Conservation (phyloP, 1,284 basidiomycete species). For the Austropuccinia psidii region DNA sequence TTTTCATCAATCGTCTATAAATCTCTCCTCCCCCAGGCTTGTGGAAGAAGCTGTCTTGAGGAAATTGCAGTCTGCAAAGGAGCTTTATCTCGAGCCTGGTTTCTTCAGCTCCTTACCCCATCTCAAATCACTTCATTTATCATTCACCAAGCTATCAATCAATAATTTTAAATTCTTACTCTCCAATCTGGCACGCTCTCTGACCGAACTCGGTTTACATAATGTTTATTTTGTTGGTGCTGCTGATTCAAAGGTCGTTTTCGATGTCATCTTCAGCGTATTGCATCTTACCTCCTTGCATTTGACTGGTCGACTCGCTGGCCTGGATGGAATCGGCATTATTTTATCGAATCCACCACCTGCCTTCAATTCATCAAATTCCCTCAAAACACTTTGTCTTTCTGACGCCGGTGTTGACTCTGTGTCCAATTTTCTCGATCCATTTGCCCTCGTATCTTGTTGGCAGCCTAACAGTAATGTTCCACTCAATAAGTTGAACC, state of each 20-base stretch:
- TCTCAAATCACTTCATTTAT: not conserved
- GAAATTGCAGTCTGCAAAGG: not conserved
- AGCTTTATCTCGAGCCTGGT: slow-evolving; percentile 7
- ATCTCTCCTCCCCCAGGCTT: not conserved
- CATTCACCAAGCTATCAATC: not conserved
- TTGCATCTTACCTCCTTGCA: not conserved
- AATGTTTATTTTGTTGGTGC: not conserved
- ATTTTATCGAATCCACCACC: not conserved
- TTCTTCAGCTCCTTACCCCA: not conserved
- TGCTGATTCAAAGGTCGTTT: not conserved
- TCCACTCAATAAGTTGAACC: too few relatives aligned
- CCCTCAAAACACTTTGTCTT: not conserved
- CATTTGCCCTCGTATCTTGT: not conserved
- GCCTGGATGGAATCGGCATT: not conserved
- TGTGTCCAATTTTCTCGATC: not conserved
- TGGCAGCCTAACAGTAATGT: too few relatives aligned
- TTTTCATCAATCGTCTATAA: not conserved
- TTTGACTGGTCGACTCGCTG: slow-evolving; percentile 5
- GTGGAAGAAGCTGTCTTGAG: not conserved
- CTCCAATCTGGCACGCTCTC: not conserved
- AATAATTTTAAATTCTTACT: not conserved
- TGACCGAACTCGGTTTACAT: slow-evolving; percentile 1
- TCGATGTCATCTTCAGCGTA: not conserved
- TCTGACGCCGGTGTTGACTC: not conserved
- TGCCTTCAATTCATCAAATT: not conserved